Percentiles rank a stretch among this genome's conserved stretches.
Evolutionary conservation across 2,329 filamentous ascomycete species (phyloP).

Genomic region (Penicillium nordicum): DNA sequence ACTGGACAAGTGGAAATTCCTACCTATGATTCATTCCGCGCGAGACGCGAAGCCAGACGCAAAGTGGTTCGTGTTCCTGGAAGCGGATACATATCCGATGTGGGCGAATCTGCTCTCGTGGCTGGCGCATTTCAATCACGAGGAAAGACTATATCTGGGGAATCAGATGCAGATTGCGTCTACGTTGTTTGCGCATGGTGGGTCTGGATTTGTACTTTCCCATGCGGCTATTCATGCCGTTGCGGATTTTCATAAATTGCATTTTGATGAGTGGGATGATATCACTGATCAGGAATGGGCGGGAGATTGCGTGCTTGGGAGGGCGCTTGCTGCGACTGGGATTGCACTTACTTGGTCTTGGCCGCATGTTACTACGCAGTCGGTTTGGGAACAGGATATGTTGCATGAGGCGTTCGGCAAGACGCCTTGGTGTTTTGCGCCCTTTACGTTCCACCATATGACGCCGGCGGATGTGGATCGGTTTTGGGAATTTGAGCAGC

Average conservation of each 20-base stretch:
- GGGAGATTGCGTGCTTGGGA: conserved; percentile 47
- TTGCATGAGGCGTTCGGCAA: conserved; percentile 17
- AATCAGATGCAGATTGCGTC: conserved; percentile 48
- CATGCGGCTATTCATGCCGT: conserved; percentile 44
- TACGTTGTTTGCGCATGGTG: conserved; percentile 49
- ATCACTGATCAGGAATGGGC: conserved; percentile 44
- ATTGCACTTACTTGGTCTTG: conserved; percentile 36
- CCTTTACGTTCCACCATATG: conserved; percentile 32
- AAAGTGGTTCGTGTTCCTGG: conserved; percentile 56
- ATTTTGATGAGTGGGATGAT: conserved; percentile 42
- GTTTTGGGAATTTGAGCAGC: conserved; percentile 25
- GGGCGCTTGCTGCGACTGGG: conserved; percentile 41
- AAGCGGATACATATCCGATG: conserved; percentile 54
- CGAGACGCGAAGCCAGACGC: conserved; percentile 42
- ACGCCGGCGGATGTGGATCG: conserved; percentile 23
- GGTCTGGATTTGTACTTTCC: conserved; percentile 50
- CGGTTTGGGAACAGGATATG: conserved; percentile 27
- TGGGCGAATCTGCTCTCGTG: conserved; percentile 52
- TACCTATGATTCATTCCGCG: conserved; percentile 53
- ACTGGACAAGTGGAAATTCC: conserved; percentile 55
- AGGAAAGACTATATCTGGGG: conserved; percentile 48
- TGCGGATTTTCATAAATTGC: conserved; percentile 38
- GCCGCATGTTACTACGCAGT: conserved; percentile 22
- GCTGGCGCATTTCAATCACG: conserved; percentile 47
- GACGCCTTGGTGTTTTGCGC: conserved; percentile 27